phyloP scores from a whole-genome alignment of 371 early-diverging fungal genomes.

The Mortierella sp. region DNA sequence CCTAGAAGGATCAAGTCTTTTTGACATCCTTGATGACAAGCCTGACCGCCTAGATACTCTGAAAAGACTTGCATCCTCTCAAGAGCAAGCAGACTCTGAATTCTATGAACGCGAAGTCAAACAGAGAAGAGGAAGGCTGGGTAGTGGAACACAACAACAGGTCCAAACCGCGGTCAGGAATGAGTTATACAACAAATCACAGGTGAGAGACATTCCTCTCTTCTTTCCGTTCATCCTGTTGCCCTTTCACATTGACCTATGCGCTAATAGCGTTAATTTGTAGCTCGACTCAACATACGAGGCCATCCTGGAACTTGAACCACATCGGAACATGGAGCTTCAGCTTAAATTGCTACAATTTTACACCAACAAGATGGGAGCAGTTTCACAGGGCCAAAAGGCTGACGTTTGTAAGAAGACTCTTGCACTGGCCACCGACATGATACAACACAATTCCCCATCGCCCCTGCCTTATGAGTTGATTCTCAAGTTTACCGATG shows the following conservation, averaged over 20 bases:
- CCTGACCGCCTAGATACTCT: slow-evolving; percentile 67
- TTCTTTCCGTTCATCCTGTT: not conserved
- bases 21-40: slow-evolving; percentile 59
- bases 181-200: slow-evolving; percentile 70
- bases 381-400: slow-evolving; percentile 14
- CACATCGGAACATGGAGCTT: slow-evolving; percentile 21
- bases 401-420: slow-evolving; percentile 29
- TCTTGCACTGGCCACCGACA: slow-evolving; percentile 49
- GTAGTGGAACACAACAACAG: slow-evolving; percentile 70
- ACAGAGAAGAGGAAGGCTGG: slow-evolving; percentile 74
- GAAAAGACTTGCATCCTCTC: slow-evolving; percentile 62
- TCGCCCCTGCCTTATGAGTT: slow-evolving; percentile 63
- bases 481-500: slow-evolving; percentile 62
- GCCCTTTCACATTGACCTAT: too few relatives aligned
- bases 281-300: slow-evolving; percentile 51
- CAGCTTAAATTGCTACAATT: slow-evolving; percentile 36
- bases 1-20: slow-evolving; percentile 62
- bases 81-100: slow-evolving; percentile 67
- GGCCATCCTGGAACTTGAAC: slow-evolving; percentile 33
- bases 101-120: slow-evolving; percentile 71
- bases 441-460: slow-evolving; percentile 41
- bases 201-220: slow-evolving; percentile 40
- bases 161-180: slow-evolving; percentile 65
- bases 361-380: slow-evolving; percentile 37
- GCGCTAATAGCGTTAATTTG: not conserved